Base-by-base conservation (phyloP, 805 yeast genomes). In the Ogataea polymorpha region DNA sequence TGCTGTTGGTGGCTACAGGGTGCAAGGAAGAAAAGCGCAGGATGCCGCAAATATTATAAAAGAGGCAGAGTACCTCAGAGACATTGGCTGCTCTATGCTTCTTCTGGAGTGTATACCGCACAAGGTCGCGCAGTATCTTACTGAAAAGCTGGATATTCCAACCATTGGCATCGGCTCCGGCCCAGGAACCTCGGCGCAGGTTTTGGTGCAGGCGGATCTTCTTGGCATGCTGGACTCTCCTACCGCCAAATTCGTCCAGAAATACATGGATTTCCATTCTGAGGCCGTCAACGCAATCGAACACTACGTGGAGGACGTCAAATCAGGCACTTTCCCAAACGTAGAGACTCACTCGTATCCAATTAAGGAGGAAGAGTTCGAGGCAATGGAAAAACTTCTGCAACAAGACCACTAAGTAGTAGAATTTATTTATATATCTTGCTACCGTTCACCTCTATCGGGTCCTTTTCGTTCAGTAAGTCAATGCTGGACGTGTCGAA, bases 111-210 rank as follows among this genome's bases (percentile, higher is more conserved):
- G 97, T 37, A 75, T 91, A 4, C 99, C 99, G 1, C 77, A 76
- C 41, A 73, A 72, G 42, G 64, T 93, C 10, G 91, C 91, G 0
- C 60, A 68, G 32, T 66, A 68, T 41, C 77, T 93, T 21, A 85
- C 96, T 0, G 58, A 69, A 2, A 65, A 68, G 11, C 59, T 89
- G 23, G 37, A 58, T 1, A 70, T 91, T 1, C 97, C 98, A 0
- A 86, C 95, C 1, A 89, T 91, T 50, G 99, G 99, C 3, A 91
- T 91, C 35, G 99, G 99, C 4, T 96, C 98, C 0, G 98, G 99
- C 0, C 76, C 79, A 16, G 66, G 66, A 7, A 82, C 91, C 7
- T 77, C 86, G 25, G 98, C 96, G 0, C 98, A 93, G 61, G 96
- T 91, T 1, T 70, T 91, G 27, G 99, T 91, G 0, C 80, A 85